These are phyloP conservation scores for Diutina scorzettiae DNA, from an alignment of 1,139 yeast species.

Conservation along the genomic window DNA sequence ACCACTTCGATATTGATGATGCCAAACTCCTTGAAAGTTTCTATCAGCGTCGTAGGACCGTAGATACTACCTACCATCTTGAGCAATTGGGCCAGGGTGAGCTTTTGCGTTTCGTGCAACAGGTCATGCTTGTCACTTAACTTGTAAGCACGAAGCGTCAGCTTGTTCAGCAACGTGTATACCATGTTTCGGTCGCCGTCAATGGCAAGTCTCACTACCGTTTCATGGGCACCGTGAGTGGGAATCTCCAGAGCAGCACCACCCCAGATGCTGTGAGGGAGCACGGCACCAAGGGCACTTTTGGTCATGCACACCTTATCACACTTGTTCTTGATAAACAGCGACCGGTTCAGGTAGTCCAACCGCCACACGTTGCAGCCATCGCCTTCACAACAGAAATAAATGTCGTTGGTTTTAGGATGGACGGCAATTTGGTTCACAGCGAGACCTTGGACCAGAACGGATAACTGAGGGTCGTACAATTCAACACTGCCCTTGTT, in stretches of 20 bases:
- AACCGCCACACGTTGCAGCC: constrained; percentile 69
- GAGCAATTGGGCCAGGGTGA: constrained; percentile 37
- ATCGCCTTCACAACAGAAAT: constrained; percentile 67
- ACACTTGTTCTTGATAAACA: constrained; percentile 81
- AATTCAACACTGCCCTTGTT: constrained; percentile 37
- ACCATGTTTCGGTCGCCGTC: constrained; percentile 70
- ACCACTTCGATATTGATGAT: constrained; percentile 57
- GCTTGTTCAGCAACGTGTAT: constrained; percentile 73
- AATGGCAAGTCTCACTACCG: constrained; percentile 49
- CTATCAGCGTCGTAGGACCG: constrained; percentile 29
- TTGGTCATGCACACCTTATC: constrained; percentile 71
- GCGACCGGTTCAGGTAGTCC: constrained; percentile 72
- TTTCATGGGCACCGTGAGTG: constrained; percentile 31
- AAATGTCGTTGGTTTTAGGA: constrained; percentile 63
- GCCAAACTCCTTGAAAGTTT: constrained; percentile 35
- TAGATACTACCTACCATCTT: constrained; percentile 49
- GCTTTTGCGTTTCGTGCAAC: constrained; percentile 25
- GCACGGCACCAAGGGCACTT: constrained; percentile 47
- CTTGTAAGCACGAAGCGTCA: constrained; percentile 73
- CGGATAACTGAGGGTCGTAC: constrained; percentile 73
- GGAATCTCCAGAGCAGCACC: constrained; percentile 6
- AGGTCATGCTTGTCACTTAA: constrained; percentile 29
- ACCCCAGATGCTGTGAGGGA: constrained; percentile 31
- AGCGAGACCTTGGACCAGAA: constrained; percentile 67
- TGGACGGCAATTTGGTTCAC: constrained; percentile 53